A percentile compares a stretch with the other conserved stretches of the same genome.
Conservation (phyloP, 2,329 filamentous ascomycete species). For the Colletotrichum sp. region DNA sequence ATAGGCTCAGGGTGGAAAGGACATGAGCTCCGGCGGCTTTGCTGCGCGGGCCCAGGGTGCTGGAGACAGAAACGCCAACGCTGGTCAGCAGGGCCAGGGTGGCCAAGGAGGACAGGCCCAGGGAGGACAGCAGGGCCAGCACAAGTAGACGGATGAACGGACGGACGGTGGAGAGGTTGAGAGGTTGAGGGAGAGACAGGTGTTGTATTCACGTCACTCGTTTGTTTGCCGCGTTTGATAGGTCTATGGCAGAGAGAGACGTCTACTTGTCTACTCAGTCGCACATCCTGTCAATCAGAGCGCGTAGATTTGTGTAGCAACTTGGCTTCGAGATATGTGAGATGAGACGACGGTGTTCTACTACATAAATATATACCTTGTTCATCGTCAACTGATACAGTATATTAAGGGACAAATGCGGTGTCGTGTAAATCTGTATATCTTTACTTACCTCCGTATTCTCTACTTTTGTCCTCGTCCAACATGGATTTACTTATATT, state of each 20-base stretch:
- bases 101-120: neutral
- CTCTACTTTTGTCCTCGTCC: neutral
- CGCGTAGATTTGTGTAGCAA: neutral
- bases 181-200: neutral
- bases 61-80: neutral
- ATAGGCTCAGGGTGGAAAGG: neutral
- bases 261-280: neutral
- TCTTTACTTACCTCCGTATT: fast-evolving
- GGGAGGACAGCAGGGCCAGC: neutral
- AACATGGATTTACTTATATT: neutral
- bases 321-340: neutral
- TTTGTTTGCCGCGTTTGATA: neutral
- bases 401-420: fast-evolving
- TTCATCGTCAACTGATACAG: neutral
- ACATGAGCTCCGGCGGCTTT: neutral
- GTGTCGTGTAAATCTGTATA: fast-evolving
- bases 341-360: neutral
- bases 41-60: neutral
- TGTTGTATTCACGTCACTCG: neutral
- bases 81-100: neutral
- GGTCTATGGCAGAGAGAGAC: neutral
- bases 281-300: fast-evolving
- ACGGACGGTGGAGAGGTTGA: neutral
- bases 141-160: neutral
- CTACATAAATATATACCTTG: neutral